Percentiles rank a stretch among this genome's conserved stretches.
Conservation (phyloP, 257 asterid genomes). For the Striga asiatica region DNA sequence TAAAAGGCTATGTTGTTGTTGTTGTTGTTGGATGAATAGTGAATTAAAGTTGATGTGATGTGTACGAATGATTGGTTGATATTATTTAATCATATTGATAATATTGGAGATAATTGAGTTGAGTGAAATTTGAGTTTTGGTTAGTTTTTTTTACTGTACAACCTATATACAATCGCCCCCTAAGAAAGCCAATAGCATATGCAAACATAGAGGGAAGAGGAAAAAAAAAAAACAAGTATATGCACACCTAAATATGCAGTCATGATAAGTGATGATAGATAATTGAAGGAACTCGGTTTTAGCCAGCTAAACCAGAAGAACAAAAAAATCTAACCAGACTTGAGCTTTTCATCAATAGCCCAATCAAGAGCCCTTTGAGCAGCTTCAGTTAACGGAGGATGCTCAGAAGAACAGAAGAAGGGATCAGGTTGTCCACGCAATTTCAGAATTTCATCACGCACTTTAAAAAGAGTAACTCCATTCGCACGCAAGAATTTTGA, state of each 20-base stretch:
- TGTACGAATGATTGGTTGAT: no score
- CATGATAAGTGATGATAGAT: neutral
- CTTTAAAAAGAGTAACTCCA: slow-evolving; percentile 49
- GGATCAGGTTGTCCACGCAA: slow-evolving; percentile 32
- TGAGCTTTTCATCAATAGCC: slow-evolving; percentile 54
- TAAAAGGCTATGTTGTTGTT: no score
- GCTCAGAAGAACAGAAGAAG: slow-evolving; percentile 39
- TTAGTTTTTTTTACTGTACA: no score
- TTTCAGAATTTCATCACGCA: slow-evolving; percentile 53
- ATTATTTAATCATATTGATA: no score
- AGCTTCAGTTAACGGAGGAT: slow-evolving; percentile 61
- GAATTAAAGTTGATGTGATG: no score
- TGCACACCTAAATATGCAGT: neutral
- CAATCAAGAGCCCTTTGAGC: slow-evolving; percentile 60
- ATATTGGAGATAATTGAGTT: no score
- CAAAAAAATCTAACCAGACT: slow-evolving; percentile 29
- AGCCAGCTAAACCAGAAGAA: neutral
- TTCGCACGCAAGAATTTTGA: slow-evolving; percentile 46
- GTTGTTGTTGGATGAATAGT: no score
- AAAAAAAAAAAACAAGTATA: neutral
- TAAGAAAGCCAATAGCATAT: neutral
- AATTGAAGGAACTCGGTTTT: neutral
- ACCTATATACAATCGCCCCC: no score
- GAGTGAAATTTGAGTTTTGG: no score
- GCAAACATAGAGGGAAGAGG: neutral